Evolutionary conservation across 495 filamentous ascomycete genomes (phyloP), one percentile per base, ranked within the genome.

Genomic region (Echria macrotheca): DNA sequence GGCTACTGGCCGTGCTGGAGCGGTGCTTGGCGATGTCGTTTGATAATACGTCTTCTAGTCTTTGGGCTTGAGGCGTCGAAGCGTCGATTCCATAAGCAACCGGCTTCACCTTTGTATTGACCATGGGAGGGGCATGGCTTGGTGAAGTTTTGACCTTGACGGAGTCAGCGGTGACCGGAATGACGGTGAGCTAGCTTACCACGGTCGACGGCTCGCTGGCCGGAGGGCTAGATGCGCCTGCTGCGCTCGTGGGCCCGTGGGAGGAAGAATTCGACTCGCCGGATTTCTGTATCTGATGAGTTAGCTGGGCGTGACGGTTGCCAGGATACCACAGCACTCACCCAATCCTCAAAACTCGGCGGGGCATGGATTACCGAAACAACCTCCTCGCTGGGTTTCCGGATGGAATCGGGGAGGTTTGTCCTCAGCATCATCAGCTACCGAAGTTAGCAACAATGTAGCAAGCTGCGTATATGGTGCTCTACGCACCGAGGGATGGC

Each of bases 291-390:
- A 12, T n/a, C n/a, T 21, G 33, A 48, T 17, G 45, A 41, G 51
- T 53, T 36, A 50, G 25, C 15, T 52, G 25, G 62, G 18, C 25
- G 57, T 23, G 33, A 32, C 5, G 22, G 23, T 26, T 47, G 31
- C 6, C 17, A 23, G 25, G 24, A 26, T 9, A 32, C 1, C 31
- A 24, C 24, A n/a, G 28, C 14, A 15, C 68, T 69, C 58, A 91
- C 86, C 77, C 91, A 91, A 46, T 77, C 75, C 41, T 78, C 75
- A 67, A 90, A 95, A 31, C 83, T 85, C 55, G 84, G 68, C 3
- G 89, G 89, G 17, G 85, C 87, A 69, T 94, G 89, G 57, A 95
- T 95, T 40, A 93, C 89, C 2, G 89, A 95, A 49, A 84, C 74
- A 18, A 87, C 79, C 44, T 91, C 87, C 48, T 91, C 84, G 51